Evolutionary conservation across 352 stramenopile species (phyloP), one percentile per base, ranked within the genome.

Genomic region (Pythium aristosporum): DNA sequence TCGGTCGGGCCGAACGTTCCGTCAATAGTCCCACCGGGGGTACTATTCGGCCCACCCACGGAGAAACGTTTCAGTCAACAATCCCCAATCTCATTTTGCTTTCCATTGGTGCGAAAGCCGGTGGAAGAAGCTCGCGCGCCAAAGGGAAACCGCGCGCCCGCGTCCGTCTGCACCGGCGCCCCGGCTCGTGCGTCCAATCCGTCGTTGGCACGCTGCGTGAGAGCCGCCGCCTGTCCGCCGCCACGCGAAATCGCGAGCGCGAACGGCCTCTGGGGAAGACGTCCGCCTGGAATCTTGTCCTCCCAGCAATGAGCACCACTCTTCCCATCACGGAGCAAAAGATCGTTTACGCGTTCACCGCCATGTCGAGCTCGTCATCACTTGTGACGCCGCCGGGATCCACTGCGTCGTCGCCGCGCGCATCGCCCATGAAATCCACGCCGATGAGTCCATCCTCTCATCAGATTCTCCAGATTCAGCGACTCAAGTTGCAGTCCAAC

Each of bases 401-500:
- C 15, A 46, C 18, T 6, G 39, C 39, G 54, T 49, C 60, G 30
- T 61, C 61, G 52, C 47, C 61, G 18, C 47, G 37, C 18, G 23
- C 47, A 30, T 53, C 59, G 48, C 64, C 60, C 20, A 32, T 54
- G 5, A 67, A 48, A 55, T 18, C 49, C 30, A 23, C 28, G 12
- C 37, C 53, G 53, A 21, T 43, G 16, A 61, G 48, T 55, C 57
- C 57, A 7, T 39, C 34, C 21, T 65, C 67, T 58, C 75, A 82
- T 48, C 72, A 83, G 63, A 72, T 83, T 28, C 54, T 79, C 54
- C 72, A 80, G 64, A 77, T 83, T 61, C 75, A 75, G 55, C 67
- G 71, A 41, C 65, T 83, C 67, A 79, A 83, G 46, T 61, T 53
- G 51, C 61, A 52, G 46, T 43, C 51, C 48, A 72, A 30, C 20